Evolutionary conservation across 2,329 filamentous ascomycete genomes (phyloP), one percentile per base, ranked within the genome.

Genomic region (Pezicula radicicola): DNA sequence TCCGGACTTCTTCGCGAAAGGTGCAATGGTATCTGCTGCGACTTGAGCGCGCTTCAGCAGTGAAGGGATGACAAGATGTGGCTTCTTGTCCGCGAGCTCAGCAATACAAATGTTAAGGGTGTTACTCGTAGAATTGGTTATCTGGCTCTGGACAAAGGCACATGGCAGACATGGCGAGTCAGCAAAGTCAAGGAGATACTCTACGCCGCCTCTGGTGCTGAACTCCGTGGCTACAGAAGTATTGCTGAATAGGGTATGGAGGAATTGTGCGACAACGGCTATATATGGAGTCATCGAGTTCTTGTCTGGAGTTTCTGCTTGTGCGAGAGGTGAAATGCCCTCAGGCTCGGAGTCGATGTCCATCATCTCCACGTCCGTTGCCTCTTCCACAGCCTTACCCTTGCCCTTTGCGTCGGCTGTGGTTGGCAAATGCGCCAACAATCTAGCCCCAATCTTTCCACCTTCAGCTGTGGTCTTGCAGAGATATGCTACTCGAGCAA

Each of bases 141-240:
- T 45, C 82, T 48, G 78, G 72, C 6, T 81, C 80, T 88, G 85
- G 37, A 85, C 80, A 63, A 89, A 86, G 63, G 89, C 81, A 60
- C 85, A 84, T 1, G 90, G 84, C 44, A 97, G 77, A 66, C 90
- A 92, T 5, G 91, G 88, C 28, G 92, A 82, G 49, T 88, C 89
- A 39, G 87, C 87, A 50, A 97, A 83, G 64, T 97, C 91, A 49
- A 99, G 76, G 18, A 97, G 76, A 47, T 88, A 78, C 67, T 97
- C 91, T 21, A 93, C 84, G 6, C 91, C 94, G 52, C 91, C 90
- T 46, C 81, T 80, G 50, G 88, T 83, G 56, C 94, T 84, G 63
- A 97, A 93, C 21, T 81, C 79, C 16, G 59, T 55, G 12, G 66
- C 62, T 21, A 65, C 58, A 6, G 63, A 56, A 3, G 59, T 54